These are phyloP conservation scores for Ophryocystis elektroscirrha DNA, from an alignment of 169 alveolate genomes.

Conservation along the genomic window DNA sequence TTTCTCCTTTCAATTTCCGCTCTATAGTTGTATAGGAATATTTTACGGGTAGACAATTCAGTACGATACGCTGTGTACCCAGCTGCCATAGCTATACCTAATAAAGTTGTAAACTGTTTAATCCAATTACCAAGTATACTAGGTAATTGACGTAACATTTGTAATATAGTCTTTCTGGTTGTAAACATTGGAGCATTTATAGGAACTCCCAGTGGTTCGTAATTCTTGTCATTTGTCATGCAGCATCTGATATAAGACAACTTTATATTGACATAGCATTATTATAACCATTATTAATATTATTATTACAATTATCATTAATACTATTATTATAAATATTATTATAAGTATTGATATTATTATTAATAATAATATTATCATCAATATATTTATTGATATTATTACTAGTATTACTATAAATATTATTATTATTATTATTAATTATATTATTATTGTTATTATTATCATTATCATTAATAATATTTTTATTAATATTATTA, in stretches of 20 bases:
- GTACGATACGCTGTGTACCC: no score
- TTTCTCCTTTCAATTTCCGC: conserved; percentile 40
- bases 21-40: conserved; percentile 39
- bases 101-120: not conserved
- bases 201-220: not conserved
- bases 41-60: no score
- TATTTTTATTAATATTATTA: not conserved
- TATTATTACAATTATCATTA: not conserved
- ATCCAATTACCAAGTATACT: not conserved
- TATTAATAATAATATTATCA: not conserved
- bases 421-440: not conserved
- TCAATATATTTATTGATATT: not conserved
- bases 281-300: not conserved
- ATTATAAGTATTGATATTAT: not conserved
- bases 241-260: not conserved
- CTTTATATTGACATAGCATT: not conserved
- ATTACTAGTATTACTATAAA: not conserved
- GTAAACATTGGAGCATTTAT: not conserved
- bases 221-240: not conserved
- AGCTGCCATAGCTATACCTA: not conserved
- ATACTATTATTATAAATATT: not conserved
- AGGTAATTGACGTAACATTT: not conserved
- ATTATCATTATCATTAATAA: not conserved
- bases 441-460: conserved; percentile 2
- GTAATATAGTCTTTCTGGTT: not conserved